Evolutionary conservation across 78 protist genomes (phyloP), one percentile per base, ranked within the genome.

Genomic region (Pigoraptor vietnamica): DNA sequence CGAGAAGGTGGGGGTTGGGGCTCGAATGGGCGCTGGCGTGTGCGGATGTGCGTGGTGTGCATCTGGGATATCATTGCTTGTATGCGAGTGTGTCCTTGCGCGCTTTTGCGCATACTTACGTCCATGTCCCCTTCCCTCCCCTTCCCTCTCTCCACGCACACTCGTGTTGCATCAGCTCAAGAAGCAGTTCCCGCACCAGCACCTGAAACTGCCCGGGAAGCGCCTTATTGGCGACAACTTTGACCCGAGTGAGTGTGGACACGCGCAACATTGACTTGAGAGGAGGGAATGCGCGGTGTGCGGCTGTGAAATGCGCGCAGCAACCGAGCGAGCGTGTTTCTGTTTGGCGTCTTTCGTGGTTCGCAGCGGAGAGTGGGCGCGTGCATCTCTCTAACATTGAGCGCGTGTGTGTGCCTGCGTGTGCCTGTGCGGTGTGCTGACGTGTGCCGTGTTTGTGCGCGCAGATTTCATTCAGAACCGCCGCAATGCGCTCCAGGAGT

Each of bases 181-280:
- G 10, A 33, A 86, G 48, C 1, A 14, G 2, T 86, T 23, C 35
- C 39, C 39, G 1, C 0, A 23, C n/a, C 40, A 86, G 48, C 24
- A 86, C 24, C 35, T 86, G 37, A 86, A 86, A 23, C 35, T 86
- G 29, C 89, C 89, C 23, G 24, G 55, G 2, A 86, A 86, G 89
- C 89, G 89, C 55, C 24, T 86, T n/a, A 9, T 86, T 1, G 89
- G 89, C 32, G 32, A 79, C 84, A 86, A 86, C n/a, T 86, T 86
- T 86, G 89, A 86, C 29, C 89, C 39, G 33, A 79, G 84, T 79
- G 32, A 79, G 32, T 14, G 34, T 25, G 10, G 84, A 2, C 84
- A 25, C n/a, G n/a, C n/a, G n/a, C n/a, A n/a, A n/a, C n/a, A n/a
- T n/a, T n/a, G n/a, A n/a, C n/a, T n/a, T n/a, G n/a, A n/a, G n/a